phyloP scores from a whole-genome alignment of 1,284 basidiomycete species.

The Austropuccinia psidii region DNA sequence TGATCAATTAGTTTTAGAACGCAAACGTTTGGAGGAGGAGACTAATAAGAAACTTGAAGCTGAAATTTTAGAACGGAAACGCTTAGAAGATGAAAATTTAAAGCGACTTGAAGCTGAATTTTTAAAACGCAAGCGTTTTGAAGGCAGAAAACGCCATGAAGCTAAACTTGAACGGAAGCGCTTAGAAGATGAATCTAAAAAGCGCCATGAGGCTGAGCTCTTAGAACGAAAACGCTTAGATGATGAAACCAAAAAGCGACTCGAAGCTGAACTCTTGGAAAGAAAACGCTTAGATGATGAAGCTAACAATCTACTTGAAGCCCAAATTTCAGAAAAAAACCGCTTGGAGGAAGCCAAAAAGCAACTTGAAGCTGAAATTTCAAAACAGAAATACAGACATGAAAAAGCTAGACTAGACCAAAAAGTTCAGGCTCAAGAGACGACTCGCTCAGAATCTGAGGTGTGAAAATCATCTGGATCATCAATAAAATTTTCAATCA shows the following conservation, averaged over 20 bases:
- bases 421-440: too few species aligned
- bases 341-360: background rate
- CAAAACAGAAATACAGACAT: too few species aligned
- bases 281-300: background rate
- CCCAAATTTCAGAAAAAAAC: background rate
- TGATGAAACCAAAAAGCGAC: background rate
- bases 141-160: too few species aligned
- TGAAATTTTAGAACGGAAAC: background rate
- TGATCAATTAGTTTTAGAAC: background rate
- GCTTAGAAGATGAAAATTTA: background rate
- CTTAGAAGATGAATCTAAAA: background rate
- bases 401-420: too few species aligned
- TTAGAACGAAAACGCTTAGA: background rate
- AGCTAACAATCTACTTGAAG: background rate
- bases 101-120: constrained; percentile 1
- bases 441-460: too few species aligned
- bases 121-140: background rate
- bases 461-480: too few species aligned
- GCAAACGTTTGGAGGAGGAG: constrained; percentile 2
- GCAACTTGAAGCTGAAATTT: too few species aligned
- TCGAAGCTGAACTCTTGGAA: constrained; percentile 8
- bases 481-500: too few species aligned
- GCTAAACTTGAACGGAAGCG: background rate
- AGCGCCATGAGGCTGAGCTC: background rate
- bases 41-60: background rate